A percentile compares a stretch with the other conserved stretches of the same genome.
Conservation (phyloP, 345 rosid species). For the Reutealis trisperma region DNA sequence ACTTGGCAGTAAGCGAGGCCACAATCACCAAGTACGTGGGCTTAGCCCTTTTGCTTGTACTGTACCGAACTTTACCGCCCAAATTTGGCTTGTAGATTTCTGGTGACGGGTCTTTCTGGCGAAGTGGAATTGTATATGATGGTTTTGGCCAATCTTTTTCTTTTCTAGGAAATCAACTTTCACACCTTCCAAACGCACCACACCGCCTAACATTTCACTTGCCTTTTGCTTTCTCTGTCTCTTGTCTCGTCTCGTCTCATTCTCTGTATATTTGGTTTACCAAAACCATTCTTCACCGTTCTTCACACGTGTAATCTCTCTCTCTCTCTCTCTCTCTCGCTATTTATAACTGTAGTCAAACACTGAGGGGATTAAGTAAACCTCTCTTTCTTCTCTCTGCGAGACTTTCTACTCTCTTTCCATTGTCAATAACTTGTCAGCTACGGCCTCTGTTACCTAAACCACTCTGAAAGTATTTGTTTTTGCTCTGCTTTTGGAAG, state of each 20-base stretch:
- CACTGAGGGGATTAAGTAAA: background rate
- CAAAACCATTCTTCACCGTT: constrained; percentile 7
- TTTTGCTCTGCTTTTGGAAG: background rate
- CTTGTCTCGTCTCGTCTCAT: no score
- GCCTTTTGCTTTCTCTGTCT: background rate
- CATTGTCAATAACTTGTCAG: background rate
- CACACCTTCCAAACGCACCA: background rate
- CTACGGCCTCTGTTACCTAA: background rate
- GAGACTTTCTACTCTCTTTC: background rate
- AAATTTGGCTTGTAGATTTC: background rate
- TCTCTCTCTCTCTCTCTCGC: background rate
- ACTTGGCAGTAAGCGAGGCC: no score
- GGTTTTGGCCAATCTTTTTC: background rate
- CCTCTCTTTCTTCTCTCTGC: background rate
- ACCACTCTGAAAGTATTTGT: background rate
- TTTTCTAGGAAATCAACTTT: background rate
- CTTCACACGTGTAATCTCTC: background rate
- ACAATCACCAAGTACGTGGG: background rate
- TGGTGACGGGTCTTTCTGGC: background rate
- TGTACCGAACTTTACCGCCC: background rate
- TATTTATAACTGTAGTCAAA: background rate
- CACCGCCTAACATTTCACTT: background rate
- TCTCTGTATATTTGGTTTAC: background rate
- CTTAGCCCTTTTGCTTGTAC: no score
- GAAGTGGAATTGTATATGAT: background rate